Base-by-base conservation (phyloP, 441 rosid genomes). In the Caryocar brasiliense region DNA sequence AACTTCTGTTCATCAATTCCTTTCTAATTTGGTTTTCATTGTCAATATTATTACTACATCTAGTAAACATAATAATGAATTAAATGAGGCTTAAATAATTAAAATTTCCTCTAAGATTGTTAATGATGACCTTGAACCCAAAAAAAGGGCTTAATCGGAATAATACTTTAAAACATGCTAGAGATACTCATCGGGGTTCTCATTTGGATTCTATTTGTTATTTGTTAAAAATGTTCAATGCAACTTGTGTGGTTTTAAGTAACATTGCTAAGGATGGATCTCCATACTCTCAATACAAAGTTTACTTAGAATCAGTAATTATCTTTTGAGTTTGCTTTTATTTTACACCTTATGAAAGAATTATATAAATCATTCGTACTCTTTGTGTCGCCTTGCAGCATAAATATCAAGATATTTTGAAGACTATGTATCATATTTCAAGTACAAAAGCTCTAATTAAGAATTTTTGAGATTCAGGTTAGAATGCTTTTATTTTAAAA, bases 111-210 rank as follows among this genome's bases (percentile, higher is more conserved):
- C 11, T 6, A 8, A 7, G 18, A 3, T 25, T 32, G 28, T 3
- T 0, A 2, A 0, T 12, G 14, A 3, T 18, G 18, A 51, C 22
- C 2, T 23, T 7, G 6, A 21, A 13, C 21, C 6, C 6, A 18
- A 12, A 12, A 13, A 9, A 19, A 6, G 3, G 8, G 6, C 10
- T n/a, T 4, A 58, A 65, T 14, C 56, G 53, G 26, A 25, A 38
- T 2, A 12, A 13, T 0, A 40, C 22, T 23, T 35, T 52, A 3
- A 3, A 34, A 19, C 10, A 39, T 15, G 40, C 22, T 7, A 1
- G 40, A 0, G 51, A 58, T 34, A 46, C 56, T 18, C 44, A 18
- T 4, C 27, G 28, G 34, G 13, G 60, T 21, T 65, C 47, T 18
- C 32, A 47, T 27, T 40, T 46, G 8, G 11, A 34, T 20, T 39